Evolutionary conservation across 306 rosid species (phyloP), one percentile per base, ranked within the genome.

Genomic region (Datisca glomerata): DNA sequence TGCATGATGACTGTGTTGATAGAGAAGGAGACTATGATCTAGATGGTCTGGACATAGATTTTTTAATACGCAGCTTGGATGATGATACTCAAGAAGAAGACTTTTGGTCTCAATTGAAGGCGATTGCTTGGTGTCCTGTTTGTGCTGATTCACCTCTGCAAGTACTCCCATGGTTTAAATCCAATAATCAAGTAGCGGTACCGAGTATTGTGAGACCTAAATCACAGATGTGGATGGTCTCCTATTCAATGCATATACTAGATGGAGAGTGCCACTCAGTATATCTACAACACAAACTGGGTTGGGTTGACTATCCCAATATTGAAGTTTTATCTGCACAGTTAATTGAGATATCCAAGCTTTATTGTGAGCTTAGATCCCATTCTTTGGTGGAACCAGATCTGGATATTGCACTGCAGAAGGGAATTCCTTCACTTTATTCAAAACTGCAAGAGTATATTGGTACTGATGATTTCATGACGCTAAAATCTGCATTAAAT

Each of bases 111-210:
- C 71, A 87, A 72, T 62, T 87, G 64, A 79, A 72, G 63, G 56
- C 59, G 43, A 76, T 83, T 52, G 67, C 85, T 63, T 87, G 97
- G 97, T 87, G 97, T 64, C 89, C 93, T 12, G 70, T 87, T 60
- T 67, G 69, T 57, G 67, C 60, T 33, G 81, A 79, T 65, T 69
- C 97, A 51, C 81, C 79, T 60, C 17, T 83, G 13, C 41, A 43
- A 56, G 89, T 86, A 70, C 73, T 87, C 67, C 97, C 97, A 11
- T 83, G 94, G 97, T 62, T 83, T 70, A 71, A 74, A 41, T 71
- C 80, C 42, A 25, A 56, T 61, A 51, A 55, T 47, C 70, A 62
- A 57, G 78, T 79, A 41, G 82, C 76, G 49, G 50, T 76, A 47
- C 94, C 94, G 12, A 55, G 50, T 49, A 52, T 43, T 23, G 93